Evolutionary conservation across 2,329 filamentous ascomycete genomes (phyloP), one percentile per base, ranked within the genome.

Genomic region (Furcasterigmium furcatum): DNA sequence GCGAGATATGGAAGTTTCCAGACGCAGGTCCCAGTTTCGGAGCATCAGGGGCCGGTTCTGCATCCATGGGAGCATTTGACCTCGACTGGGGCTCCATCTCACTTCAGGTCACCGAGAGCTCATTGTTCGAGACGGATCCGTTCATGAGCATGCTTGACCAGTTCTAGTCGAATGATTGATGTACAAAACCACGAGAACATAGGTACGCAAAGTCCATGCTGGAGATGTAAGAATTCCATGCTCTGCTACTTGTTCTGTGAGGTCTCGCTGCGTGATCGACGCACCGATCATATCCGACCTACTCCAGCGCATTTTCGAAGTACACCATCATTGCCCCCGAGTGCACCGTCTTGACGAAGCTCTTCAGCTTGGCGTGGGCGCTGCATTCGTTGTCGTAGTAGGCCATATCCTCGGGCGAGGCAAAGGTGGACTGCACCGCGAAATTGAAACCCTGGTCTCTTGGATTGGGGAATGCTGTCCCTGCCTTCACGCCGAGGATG

Each of bases 371-470:
- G 1, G 53, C 52, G 25, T 67, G 65, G 0, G 62, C 61, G 1
- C 53, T 48, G 32, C 63, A 67, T 29, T 61, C 68, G 3, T 69
- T 70, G 53, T 85, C 82, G 56, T 84, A 85, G 55, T 75, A 85
- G 14, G 74, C 66, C 71, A 85, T 79, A 45, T 84, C 82, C 4
- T 79, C 79, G 19, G 73, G 53, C 1, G 71, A 78, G 3, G 68
- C 67, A 51, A 85, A 85, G 0, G 72, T 72, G 2, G 77, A 80
- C 42, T 78, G 71, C 0, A 75, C 77, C 1, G 74, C 70, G 32
- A 85, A 46, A 2, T 76, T 84, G 62, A 71, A 84, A 4, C 81
- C 82, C 52, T 82, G 73, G 46, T 67, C 74, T 4, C 81, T 74
- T 4, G 74, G 68, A 49, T 84, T 79, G 3, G 71, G 61, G 46